A percentile compares a stretch with the other conserved stretches of the same genome.
These are phyloP conservation scores for Rickenella mellea DNA, from an alignment of 768 basidiomycete species.

Conservation along the genomic window DNA sequence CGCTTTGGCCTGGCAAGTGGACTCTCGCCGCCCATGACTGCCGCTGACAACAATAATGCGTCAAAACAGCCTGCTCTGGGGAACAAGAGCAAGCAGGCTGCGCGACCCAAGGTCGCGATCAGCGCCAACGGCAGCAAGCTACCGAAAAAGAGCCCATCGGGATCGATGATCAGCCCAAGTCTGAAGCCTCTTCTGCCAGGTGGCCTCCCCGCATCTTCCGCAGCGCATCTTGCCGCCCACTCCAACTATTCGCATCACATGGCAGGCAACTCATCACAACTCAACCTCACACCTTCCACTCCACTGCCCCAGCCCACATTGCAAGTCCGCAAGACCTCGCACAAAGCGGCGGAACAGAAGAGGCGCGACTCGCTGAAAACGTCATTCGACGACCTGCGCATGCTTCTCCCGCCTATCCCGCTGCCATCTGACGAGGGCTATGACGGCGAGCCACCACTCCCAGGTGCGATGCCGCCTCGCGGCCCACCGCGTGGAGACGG, in stretches of 20 bases:
- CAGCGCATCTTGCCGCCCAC: not conserved
- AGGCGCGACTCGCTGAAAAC: conserved; percentile 94
- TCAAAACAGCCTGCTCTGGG: conserved; percentile 16
- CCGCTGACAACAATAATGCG: conserved; percentile 16
- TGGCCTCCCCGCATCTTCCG: conserved; percentile 18
- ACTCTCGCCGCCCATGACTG: conserved; percentile 22
- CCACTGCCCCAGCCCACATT: conserved; percentile 22
- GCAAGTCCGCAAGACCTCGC: conserved; percentile 64
- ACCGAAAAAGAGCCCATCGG: conserved; percentile 20
- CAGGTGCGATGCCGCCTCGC: conserved; percentile 83
- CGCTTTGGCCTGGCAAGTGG: conserved; percentile 43
- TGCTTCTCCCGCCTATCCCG: conserved; percentile 81
- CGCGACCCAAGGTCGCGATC: conserved; percentile 6
- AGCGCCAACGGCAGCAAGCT: not conserved
- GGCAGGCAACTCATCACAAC: conserved; percentile 24
- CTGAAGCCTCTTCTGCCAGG: conserved; percentile 71
- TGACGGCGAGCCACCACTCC: conserved; percentile 66
- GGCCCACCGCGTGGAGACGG: conserved; percentile 83
- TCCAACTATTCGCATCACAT: conserved; percentile 7
- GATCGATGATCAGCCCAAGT: conserved; percentile 36
- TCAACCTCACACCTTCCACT: conserved; percentile 15
- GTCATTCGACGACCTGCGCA: conserved; percentile 79
- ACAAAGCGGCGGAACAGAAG: conserved; percentile 97
- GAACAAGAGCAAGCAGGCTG: conserved; percentile 10
- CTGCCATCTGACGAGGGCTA: conserved; percentile 66